phyloP scores from a whole-genome alignment of 1,139 yeast species.

The Pichia sp. region DNA sequence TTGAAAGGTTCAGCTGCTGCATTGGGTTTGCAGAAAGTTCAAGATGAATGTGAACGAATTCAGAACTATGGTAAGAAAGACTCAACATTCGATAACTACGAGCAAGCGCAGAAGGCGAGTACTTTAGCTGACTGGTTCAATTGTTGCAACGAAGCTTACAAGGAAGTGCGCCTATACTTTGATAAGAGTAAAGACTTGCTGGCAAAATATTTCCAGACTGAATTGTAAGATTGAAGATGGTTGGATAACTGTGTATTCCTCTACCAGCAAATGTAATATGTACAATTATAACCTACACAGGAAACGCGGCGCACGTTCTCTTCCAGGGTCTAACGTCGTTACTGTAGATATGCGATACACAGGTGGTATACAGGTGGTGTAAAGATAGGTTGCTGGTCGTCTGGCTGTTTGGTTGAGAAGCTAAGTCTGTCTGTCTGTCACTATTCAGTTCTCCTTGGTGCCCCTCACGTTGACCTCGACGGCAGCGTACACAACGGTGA shows the following conservation, averaged over 20 bases:
- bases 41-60: slow-evolving; percentile 83
- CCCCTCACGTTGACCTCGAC: slow-evolving; percentile 34
- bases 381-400: too few relatives aligned
- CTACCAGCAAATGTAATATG: background rate
- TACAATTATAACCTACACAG: too few relatives aligned
- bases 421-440: background rate
- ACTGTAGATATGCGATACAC: too few relatives aligned
- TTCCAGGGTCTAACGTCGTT: too few relatives aligned
- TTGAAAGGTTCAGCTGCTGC: slow-evolving; percentile 96
- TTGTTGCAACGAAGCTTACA: slow-evolving; percentile 48
- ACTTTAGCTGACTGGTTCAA: slow-evolving; percentile 37
- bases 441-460: background rate
- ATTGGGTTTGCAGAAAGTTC: slow-evolving; percentile 73
- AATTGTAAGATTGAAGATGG: slow-evolving; percentile 14
- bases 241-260: background rate
- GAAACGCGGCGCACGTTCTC: too few relatives aligned
- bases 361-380: too few relatives aligned
- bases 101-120: slow-evolving; percentile 21
- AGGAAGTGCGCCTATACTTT: slow-evolving; percentile 52
- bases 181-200: slow-evolving; percentile 48
- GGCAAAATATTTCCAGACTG: slow-evolving; percentile 46
- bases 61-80: slow-evolving; percentile 74
- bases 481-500: slow-evolving; percentile 65
- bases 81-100: slow-evolving; percentile 39
- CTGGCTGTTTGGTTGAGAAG: too few relatives aligned